Conservation (phyloP, 371 early-diverging fungal genomes). For the Haplosporangium sp. region DNA sequence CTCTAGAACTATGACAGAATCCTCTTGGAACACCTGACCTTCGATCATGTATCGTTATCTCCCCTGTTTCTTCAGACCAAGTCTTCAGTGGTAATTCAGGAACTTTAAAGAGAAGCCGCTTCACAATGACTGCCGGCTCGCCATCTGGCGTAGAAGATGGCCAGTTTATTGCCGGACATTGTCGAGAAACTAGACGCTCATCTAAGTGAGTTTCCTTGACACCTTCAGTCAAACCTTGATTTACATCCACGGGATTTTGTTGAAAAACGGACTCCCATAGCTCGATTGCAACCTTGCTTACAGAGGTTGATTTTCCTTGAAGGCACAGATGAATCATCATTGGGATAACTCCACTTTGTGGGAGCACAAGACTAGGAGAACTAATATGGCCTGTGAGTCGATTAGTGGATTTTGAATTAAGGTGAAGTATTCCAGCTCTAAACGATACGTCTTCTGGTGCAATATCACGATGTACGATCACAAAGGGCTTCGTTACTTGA, state of each 20-base stretch:
- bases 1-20: conserved; percentile 15
- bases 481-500: conserved; percentile 9
- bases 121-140: conserved; percentile 4
- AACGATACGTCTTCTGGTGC: neutral
- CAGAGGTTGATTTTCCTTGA: conserved; percentile 8
- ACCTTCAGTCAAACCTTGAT: neutral
- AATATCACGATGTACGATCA: conserved; percentile 2
- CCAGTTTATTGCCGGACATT: conserved; percentile 11
- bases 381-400: conserved; percentile 10
- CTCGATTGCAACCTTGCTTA: conserved; percentile 18
- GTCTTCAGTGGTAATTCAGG: conserved; percentile 5
- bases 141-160: neutral
- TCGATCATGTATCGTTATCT: neutral
- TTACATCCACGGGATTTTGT: neutral
- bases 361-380: neutral
- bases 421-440: neutral
- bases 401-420: conserved; percentile 5
- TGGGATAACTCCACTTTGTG: conserved; percentile 8
- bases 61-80: conserved; percentile 6
- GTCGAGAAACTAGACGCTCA: conserved; percentile 14
- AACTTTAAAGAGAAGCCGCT: conserved; percentile 13
- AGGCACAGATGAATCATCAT: conserved; percentile 13
- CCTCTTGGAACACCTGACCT: conserved; percentile 9
- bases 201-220: conserved; percentile 5
- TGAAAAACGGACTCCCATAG: conserved; percentile 22